Evolutionary conservation across 768 basidiomycete species (phyloP).

Genomic region (Amanita rubescens): DNA sequence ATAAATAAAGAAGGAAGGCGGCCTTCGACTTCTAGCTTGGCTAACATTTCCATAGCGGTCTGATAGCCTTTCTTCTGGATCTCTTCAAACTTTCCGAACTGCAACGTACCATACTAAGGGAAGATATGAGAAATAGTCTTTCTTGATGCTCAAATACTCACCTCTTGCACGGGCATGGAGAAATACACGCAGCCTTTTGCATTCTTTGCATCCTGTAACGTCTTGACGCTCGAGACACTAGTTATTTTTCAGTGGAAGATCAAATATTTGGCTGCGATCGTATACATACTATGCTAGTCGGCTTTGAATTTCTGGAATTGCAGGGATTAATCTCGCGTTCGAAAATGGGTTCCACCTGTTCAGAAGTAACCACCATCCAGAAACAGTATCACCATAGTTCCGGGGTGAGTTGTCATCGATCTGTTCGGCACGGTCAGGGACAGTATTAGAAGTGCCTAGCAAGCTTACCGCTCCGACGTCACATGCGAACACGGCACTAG

Average conservation of each 20-base stretch:
- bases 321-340: conserved; percentile 65
- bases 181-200: conserved; percentile 87
- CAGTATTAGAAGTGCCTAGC: not conserved
- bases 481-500: conserved; percentile 82
- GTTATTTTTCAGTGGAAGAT: conserved; percentile 6
- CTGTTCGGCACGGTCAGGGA: conserved; percentile 23
- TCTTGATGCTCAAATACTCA: conserved; percentile 24
- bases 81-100: conserved; percentile 86
- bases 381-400: conserved; percentile 90
- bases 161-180: conserved; percentile 91
- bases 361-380: conserved; percentile 92
- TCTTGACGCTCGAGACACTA: conserved; percentile 93
- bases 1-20: conserved; percentile 70
- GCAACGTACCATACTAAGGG: conserved; percentile 78
- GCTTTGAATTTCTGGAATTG: conserved; percentile 90
- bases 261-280: not conserved
- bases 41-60: conserved; percentile 63
- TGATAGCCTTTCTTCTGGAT: conserved; percentile 77
- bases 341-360: conserved; percentile 94
- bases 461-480: conserved; percentile 82
- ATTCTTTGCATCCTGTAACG: conserved; percentile 91
- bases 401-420: conserved; percentile 94
- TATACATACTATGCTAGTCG: conserved; percentile 85
- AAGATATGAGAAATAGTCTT: not conserved
- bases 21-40: conserved; percentile 78